A percentile compares a stretch with the other conserved stretches of the same genome.
These are phyloP conservation scores for Fragaria vesca DNA, from an alignment of 306 rosid genomes.

Conservation along the genomic window DNA sequence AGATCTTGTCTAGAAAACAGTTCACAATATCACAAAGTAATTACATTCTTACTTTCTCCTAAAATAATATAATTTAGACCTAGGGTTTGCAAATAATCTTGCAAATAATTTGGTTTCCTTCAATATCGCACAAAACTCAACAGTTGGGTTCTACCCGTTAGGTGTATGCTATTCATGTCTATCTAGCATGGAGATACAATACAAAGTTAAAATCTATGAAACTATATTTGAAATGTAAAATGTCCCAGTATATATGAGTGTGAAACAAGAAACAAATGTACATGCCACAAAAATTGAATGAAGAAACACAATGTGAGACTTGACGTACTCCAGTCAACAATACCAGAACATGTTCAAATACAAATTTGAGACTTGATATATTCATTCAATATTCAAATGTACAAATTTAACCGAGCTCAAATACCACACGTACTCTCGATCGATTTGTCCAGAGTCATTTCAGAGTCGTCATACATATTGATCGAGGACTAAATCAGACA, in stretches of 20 bases:
- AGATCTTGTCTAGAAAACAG: too few species aligned
- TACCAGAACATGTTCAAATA: background rate
- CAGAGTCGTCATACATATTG: background rate
- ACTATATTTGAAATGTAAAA: background rate
- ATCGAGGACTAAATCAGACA: background rate
- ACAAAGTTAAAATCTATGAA: background rate
- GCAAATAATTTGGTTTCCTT: background rate
- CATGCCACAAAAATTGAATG: background rate
- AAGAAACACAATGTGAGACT: background rate
- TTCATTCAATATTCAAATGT: background rate
- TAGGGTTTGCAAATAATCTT: too few species aligned
- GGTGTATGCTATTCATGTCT: background rate
- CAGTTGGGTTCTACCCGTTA: background rate
- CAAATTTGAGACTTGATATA: background rate
- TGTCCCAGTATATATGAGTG: background rate
- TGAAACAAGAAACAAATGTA: background rate
- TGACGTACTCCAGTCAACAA: background rate
- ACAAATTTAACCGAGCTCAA: background rate
- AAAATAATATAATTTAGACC: too few species aligned
- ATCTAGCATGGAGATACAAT: background rate
- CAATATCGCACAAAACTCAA: background rate
- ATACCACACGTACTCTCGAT: too few species aligned
- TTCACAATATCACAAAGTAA: too few species aligned
- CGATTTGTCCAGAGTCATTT: background rate
- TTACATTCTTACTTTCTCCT: too few species aligned